phyloP scores from a whole-genome alignment of 352 stramenopile genomes.

The Phytophthora litchii region DNA sequence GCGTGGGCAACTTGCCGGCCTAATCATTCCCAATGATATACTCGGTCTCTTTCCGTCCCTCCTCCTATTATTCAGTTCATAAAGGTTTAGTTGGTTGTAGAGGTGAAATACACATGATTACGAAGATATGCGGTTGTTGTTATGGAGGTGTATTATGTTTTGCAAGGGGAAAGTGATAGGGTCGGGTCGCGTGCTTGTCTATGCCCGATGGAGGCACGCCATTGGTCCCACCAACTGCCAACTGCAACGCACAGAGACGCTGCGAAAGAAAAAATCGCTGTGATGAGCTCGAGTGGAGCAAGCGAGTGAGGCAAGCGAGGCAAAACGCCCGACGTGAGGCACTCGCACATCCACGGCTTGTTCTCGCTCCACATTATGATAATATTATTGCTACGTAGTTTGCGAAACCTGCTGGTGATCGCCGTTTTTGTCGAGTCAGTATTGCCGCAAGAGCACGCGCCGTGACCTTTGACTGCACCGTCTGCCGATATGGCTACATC shows the following conservation, averaged over 20 bases:
- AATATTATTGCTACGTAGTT: no score
- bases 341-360: slow-evolving; percentile 1
- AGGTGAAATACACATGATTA: neutral
- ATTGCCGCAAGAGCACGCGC: slow-evolving; percentile 16
- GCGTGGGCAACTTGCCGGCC: neutral
- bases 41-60: neutral
- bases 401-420: neutral
- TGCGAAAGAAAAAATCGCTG: slow-evolving; percentile 6
- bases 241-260: slow-evolving; percentile 27
- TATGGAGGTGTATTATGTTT: neutral
- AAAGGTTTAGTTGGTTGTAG: neutral
- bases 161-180: neutral
- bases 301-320: slow-evolving; percentile 4
- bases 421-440: slow-evolving; percentile 16
- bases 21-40: slow-evolving; percentile 18
- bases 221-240: slow-evolving; percentile 17
- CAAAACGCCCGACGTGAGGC: slow-evolving; percentile 1
- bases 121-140: neutral
- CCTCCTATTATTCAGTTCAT: neutral
- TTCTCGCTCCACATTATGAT: neutral
- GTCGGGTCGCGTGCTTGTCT: slow-evolving; percentile 17
- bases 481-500: slow-evolving; percentile 15
- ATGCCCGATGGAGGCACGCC: slow-evolving; percentile 11
- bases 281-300: neutral
- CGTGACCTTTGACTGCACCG: slow-evolving; percentile 2